A percentile compares a stretch with the other conserved stretches of the same genome.
These are phyloP conservation scores for Acanthochlamys bracteata DNA, from an alignment of 106 monocot genomes.

Conservation along the genomic window DNA sequence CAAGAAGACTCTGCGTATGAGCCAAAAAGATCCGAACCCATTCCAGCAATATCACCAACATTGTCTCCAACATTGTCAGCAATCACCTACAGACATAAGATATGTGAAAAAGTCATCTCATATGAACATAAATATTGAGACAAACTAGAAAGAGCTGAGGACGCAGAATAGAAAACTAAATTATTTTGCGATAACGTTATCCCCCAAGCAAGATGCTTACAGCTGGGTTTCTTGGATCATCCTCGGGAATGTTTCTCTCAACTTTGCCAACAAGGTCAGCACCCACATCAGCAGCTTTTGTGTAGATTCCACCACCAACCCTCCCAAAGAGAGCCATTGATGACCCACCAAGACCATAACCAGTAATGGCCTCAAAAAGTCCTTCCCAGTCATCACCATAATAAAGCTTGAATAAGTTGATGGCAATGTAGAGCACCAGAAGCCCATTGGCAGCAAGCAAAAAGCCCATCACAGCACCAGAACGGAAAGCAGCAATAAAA, in stretches of 20 bases:
- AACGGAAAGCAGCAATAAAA: constrained; percentile 52
- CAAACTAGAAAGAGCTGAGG: neutral
- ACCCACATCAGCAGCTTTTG: constrained; percentile 66
- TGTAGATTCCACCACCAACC: constrained; percentile 62
- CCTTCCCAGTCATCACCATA: constrained; percentile 73
- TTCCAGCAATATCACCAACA: constrained; percentile 38
- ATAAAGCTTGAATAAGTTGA: constrained; percentile 49
- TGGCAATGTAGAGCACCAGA: constrained; percentile 50
- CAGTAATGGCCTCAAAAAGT: constrained; percentile 60
- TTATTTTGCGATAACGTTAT: neutral
- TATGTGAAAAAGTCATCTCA: neutral
- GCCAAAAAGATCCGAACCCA: constrained; percentile 34
- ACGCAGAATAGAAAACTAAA: neutral
- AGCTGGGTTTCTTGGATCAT: constrained; percentile 68
- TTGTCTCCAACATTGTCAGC: constrained; percentile 37
- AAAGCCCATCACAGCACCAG: constrained; percentile 62
- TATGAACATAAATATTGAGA: neutral
- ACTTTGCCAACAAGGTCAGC: constrained; percentile 67
- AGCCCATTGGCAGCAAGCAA: constrained; percentile 52
- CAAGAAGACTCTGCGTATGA: constrained; percentile 34
- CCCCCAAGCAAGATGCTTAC: constrained; percentile 40
- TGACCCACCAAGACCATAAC: constrained; percentile 65
- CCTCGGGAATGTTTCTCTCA: constrained; percentile 59
- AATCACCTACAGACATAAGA: constrained; percentile 14
- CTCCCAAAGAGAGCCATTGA: constrained; percentile 69